Evolutionary conservation across 1,284 basidiomycete species (phyloP).

Genomic region (Ceratobasidium sp.): DNA sequence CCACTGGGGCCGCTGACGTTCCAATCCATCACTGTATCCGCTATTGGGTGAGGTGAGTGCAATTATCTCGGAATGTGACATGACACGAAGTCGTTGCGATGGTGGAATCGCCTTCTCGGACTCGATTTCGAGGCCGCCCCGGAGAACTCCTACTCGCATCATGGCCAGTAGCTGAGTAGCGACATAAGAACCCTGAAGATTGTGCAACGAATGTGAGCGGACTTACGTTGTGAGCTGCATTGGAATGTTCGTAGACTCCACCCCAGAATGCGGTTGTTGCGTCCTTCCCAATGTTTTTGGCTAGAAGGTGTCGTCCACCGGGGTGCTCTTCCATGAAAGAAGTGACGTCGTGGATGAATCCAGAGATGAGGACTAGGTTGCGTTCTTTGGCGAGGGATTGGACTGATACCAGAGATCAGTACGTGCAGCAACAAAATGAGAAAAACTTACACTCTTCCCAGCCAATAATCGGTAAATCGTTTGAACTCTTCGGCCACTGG

Average conservation of each 20-base stretch:
- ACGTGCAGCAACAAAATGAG: not conserved
- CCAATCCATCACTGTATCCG: not conserved
- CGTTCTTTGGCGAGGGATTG: slow-evolving; percentile 77
- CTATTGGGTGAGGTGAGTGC: not conserved
- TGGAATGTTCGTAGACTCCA: slow-evolving; percentile 92
- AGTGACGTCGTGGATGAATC: slow-evolving; percentile 90
- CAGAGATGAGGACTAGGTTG: slow-evolving; percentile 80
- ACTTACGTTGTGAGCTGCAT: slow-evolving; percentile 84
- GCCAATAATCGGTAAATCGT: slow-evolving; percentile 78
- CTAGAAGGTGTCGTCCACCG: slow-evolving; percentile 72
- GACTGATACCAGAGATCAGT: slow-evolving; percentile 54
- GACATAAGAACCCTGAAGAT: not conserved
- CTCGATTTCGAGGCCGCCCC: slow-evolving; percentile 40
- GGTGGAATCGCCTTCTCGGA: slow-evolving; percentile 40
- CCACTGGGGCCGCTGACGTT: not conserved
- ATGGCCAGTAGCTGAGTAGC: slow-evolving; percentile 38
- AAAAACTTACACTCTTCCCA: slow-evolving; percentile 80
- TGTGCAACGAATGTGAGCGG: not conserved
- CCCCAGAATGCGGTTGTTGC: slow-evolving; percentile 94
- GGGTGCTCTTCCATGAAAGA: slow-evolving; percentile 91
- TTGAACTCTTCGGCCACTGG: slow-evolving; percentile 78
- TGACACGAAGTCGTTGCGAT: slow-evolving; percentile 28
- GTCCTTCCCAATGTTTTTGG: slow-evolving; percentile 74
- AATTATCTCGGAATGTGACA: not conserved
- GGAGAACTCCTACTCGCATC: slow-evolving; percentile 42